phyloP scores from a whole-genome alignment of 345 rosid species.

The Barbarea vulgaris region DNA sequence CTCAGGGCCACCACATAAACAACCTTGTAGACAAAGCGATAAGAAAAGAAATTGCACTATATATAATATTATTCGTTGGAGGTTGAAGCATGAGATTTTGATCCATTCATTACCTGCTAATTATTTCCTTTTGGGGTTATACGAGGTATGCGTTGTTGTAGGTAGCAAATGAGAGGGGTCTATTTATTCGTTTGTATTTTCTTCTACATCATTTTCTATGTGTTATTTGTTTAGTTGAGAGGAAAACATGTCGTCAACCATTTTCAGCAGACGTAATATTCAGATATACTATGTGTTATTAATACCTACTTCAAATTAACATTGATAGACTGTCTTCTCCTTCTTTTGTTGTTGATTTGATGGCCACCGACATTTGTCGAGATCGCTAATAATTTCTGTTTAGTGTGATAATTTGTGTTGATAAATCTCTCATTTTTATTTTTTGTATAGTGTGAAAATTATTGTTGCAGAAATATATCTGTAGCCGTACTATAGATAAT shows the following conservation, averaged over 20 bases:
- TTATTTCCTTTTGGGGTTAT: not conserved
- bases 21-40: constrained; percentile 37
- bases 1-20: constrained; percentile 32
- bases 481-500: not conserved
- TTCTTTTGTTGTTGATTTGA: not conserved
- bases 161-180: constrained; percentile 7
- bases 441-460: not conserved
- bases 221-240: not conserved
- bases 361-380: not conserved
- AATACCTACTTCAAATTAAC: not conserved
- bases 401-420: not conserved
- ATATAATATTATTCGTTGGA: constrained; percentile 6
- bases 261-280: not conserved
- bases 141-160: constrained; percentile 3
- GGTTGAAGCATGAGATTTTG: constrained; percentile 4
- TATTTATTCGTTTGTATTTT: not conserved
- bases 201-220: not conserved
- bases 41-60: constrained; percentile 10
- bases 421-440: not conserved
- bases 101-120: not conserved
- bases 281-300: not conserved
- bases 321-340: not conserved
- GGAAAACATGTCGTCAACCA: not conserved
- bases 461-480: not conserved
- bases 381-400: no score